Conservation (phyloP, 1,284 basidiomycete species). For the Malassezia furfur region DNA sequence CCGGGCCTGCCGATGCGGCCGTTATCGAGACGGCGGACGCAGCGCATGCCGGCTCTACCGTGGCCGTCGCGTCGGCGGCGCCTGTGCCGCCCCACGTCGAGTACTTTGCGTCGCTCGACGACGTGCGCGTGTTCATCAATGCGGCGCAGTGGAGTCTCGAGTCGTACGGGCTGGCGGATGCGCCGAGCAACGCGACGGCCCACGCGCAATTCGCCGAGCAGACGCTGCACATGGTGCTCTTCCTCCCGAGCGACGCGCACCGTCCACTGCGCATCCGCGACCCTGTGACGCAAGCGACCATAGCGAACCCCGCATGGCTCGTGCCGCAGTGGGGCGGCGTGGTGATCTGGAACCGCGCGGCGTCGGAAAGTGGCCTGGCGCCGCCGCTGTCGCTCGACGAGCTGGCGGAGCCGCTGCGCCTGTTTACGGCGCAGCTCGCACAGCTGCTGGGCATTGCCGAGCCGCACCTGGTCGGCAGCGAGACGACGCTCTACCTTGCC, state of each 20-base stretch:
- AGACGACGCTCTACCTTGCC: background rate
- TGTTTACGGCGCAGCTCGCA: conserved; percentile 67
- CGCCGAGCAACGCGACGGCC: background rate
- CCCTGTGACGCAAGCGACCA: conserved; percentile 9
- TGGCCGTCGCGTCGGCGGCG: too few species aligned
- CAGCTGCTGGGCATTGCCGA: conserved; percentile 62
- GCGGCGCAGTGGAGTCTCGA: conserved; percentile 81
- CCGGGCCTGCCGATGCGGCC: background rate
- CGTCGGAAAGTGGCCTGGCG: background rate
- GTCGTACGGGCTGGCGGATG: conserved; percentile 11
- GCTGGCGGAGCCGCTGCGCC: conserved; percentile 58
- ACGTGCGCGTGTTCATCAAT: conserved; percentile 65
- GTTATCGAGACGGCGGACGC: too few species aligned
- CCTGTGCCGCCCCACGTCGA: background rate
- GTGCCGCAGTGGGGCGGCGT: conserved; percentile 94
- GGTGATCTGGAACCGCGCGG: conserved; percentile 59
- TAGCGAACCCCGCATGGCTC: conserved; percentile 58
- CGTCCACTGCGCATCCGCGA: conserved; percentile 65
- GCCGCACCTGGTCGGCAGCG: background rate
- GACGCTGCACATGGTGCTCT: conserved; percentile 74
- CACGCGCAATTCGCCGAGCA: conserved; percentile 13
- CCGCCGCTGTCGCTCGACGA: conserved; percentile 21
- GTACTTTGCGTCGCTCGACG: conserved; percentile 20
- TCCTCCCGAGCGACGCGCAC: conserved; percentile 64
- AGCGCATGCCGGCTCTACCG: too few species aligned